Evolutionary conservation across 1,284 basidiomycete species (phyloP), one percentile per base, ranked within the genome.

Genomic region (Ceratobasidium theobromae): DNA sequence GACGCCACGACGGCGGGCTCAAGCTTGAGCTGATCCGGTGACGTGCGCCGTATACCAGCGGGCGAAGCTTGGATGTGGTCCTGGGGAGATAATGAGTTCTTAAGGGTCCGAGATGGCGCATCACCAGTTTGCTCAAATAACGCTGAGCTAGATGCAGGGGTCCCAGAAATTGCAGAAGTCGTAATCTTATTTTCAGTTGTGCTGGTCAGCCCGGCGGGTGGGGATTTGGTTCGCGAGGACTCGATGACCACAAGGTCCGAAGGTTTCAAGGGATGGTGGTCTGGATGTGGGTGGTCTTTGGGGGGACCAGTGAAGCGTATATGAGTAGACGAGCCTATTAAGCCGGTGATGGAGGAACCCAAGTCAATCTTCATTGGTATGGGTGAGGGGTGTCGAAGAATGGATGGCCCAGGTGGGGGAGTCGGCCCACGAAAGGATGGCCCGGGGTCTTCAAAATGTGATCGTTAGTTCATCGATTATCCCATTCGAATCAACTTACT

Each of bases 231-330:
- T n/a, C n/a, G n/a, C n/a, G n/a, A n/a, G n/a, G n/a, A n/a, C n/a
- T 45, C 18, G 28, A 45, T 18, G 14, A 48, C 3, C 12, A 60
- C 23, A 2, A 32, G 41, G 30, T 60, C 55, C 9, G 27, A 48
- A 33, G 55, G 45, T 45, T 60, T 60, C 21, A 60, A 32, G 16
- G 55, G 55, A 38, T 60, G 55, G 28, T 62, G 57, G 30, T 49
- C 32, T 11, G 57, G 57, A 38, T 62, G 57, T 5, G 57, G 57
- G 46, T 62, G 57, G 21, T 62, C 57, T 28, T 62, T 62, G 16
- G 57, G 57, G 8, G 57, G 57, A 14, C 57, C 57, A 38, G 57
- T 62, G 28, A 62, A 62, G 46, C 57, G 57, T 27, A 62, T 62
- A 32, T 62, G 57, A 21, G 57, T 25, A 27, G 21, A 51, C 12